Base-by-base conservation (phyloP, 306 rosid genomes). In the Medicago ruthenica region DNA sequence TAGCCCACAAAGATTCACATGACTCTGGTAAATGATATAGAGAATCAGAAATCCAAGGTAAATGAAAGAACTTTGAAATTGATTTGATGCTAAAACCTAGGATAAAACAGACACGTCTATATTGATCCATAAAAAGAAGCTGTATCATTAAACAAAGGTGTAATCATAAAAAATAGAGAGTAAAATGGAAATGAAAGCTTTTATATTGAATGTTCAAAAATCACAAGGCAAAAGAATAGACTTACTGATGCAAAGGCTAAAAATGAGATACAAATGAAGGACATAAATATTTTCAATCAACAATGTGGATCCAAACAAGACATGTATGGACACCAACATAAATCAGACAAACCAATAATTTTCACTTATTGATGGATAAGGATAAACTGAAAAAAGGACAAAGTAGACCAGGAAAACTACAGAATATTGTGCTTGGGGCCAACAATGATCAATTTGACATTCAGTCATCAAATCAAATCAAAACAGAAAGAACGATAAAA, bases 41-140 rank as follows among this genome's bases (percentile, higher is more conserved):
- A 64, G 63, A 71, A 59, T 65, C 50, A 76, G 36, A 57, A 76
- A 58, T 12, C 75, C 41, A 17, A 66, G 40, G 48, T 39, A 53
- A 41, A 76, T 45, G 72, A 64, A 83, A 76, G 65, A 79, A 70
- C 51, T 44, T 47, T 61, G 37, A 22, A 78, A 71, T 74, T 55
- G 66, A 71, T 61, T 60, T 41, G 39, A 36, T 22, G 63, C 18
- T 21, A 45, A 79, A 54, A 84, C 57, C 42, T n/a, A 79, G 44
- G 63, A 73, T 68, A 27, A 27, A 81, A 41, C 58, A 55, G 34
- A 41, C 14, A 8, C 10, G 14, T 24, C 41, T 8, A 13, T 45
- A 65, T 65, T 41, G 37, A 59, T 54, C 41, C 59, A 42, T 59
- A 20, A 44, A 77, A 60, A 7, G 31, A 62, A 75, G 22, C 14